Percentiles rank a stretch among this genome's conserved stretches.
Evolutionary conservation across 2,329 filamentous ascomycete genomes (phyloP).

Genomic region (Talaromyces sp.): DNA sequence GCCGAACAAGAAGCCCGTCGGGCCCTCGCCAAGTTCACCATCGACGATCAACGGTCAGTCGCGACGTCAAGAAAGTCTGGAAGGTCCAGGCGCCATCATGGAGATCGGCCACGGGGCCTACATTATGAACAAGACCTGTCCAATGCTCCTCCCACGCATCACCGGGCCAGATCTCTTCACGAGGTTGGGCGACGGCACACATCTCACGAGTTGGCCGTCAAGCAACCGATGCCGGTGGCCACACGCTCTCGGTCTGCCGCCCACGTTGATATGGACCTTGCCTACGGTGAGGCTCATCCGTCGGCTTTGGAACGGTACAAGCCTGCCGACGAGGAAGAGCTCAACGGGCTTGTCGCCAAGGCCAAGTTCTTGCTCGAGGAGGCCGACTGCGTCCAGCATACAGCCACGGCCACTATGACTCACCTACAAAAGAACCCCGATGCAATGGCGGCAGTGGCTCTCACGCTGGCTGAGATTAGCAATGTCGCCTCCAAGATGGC

Average conservation of each 20-base stretch:
- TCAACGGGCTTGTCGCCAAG: slow-evolving; percentile 64
- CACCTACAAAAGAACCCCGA: slow-evolving; percentile 80
- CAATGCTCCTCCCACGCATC: slow-evolving; percentile 3
- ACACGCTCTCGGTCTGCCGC: slow-evolving; percentile 28
- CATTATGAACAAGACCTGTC: slow-evolving; percentile 10
- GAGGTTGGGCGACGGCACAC: slow-evolving; percentile 35
- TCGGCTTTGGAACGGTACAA: slow-evolving; percentile 48
- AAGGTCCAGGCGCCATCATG: slow-evolving; percentile 16
- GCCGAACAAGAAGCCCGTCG: slow-evolving; percentile 23
- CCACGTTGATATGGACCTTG: slow-evolving; percentile 79
- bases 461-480: slow-evolving; percentile 88
- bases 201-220: slow-evolving; percentile 27
- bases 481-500: slow-evolving; percentile 77
- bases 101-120: slow-evolving; percentile 12
- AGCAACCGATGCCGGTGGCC: slow-evolving; percentile 20
- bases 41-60: slow-evolving; percentile 44
- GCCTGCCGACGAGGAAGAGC: slow-evolving; percentile 48
- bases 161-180: slow-evolving; percentile 7
- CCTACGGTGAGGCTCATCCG: slow-evolving; percentile 78
- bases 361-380: slow-evolving; percentile 78
- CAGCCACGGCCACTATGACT: slow-evolving; percentile 74
- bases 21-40: slow-evolving; percentile 42
- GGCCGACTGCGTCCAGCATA: slow-evolving; percentile 82
- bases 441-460: slow-evolving; percentile 85
- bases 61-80: slow-evolving; percentile 39